Evolutionary conservation across 495 filamentous ascomycete species (phyloP), one percentile per base, ranked within the genome.

Genomic region (Trichoderma virens): DNA sequence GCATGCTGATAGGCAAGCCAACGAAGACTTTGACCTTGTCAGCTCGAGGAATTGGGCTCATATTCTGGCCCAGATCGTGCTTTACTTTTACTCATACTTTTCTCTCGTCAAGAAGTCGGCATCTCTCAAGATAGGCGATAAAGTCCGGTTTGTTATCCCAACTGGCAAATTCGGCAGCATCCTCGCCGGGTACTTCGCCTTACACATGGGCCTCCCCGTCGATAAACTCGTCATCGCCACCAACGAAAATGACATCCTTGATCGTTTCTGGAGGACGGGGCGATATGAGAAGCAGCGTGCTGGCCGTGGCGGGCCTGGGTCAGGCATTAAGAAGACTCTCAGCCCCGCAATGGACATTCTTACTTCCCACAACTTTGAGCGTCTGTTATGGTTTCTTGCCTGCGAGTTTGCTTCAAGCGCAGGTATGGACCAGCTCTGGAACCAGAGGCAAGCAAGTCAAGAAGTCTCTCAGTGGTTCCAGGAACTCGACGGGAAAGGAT

Each of bases 261-360:
- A 90, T 73, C 80, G 90, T 51, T 95, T 95, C 83, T 94, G 88
- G 85, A 85, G 88, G 78, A 90, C 86, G 6, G 88, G 89, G n/a
- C 79, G 80, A 30, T 93, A 93, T 70, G 90, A 93, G 79, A 94
- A 93, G 79, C 78, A 89, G 34, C 41, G 14, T 5, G 76, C 86
- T 2, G 80, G 83, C 20, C 75, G 81, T 47, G 60, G 28, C 3
- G n/a, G 41, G 41, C 28, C 60, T 14, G 60, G 30, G 11, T 30
- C 60, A 3, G 60, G 60, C n/a, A 27, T 91, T 60, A 91, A 90
- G 74, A 92, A 94, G 74, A 97, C 94, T 0, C 80, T 90, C 41
- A 88, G 84, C 60, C 93, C 94, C 0, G 94, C 94, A 23, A 98
- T 98, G 94, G 94, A 98, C 73, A 97, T 97, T 62, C 82, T 98